Evolutionary conservation across 441 rosid species (phyloP), one percentile per base, ranked within the genome.

Genomic region (Gossypium lobatum): DNA sequence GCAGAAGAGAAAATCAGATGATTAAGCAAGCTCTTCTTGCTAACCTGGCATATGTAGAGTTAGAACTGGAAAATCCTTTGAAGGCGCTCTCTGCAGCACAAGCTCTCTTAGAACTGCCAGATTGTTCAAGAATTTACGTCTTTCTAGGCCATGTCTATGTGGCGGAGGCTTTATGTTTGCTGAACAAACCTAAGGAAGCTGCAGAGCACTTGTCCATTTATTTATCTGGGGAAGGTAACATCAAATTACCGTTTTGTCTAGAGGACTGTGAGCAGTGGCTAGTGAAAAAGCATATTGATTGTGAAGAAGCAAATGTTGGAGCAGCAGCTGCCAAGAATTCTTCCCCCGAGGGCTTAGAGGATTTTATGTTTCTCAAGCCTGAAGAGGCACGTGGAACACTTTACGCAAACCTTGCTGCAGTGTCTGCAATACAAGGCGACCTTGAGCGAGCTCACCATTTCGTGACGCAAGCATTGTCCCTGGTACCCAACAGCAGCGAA

Each of bases 121-220:
- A 79, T 70, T 91, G 95, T 80, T 91, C 96, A 0, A 87, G 84
- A 80, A 83, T 92, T 71, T 93, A 86, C 70, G 23, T 79, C 50
- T 96, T 88, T 87, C 81, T 96, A 50, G 93, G 92, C 59, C 97
- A 83, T 74, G 67, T 88, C 2, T 96, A 96, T 78, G 95, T 89
- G 71, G 98, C 98, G 0, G 99, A 96, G 88, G 96, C 99, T 18
- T 97, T 96, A 18, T 96, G 97, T 85, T 75, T 87, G 77, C 85
- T 93, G 79, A 86, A 89, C 90, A 87, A 82, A 77, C 91, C 92
- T 11, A 75, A 80, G 59, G 99, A 93, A 76, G 99, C 98, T 10
- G 91, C 88, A 0, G 89, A 81, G 64, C 93, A 92, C 80, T 85
- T 96, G 81, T 89, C 86, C 1, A 60, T 75, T 61, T 96, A 89